Evolutionary conservation across 2,329 filamentous ascomycete genomes (phyloP), one percentile per base, ranked within the genome.

Genomic region (Metarhizium album): DNA sequence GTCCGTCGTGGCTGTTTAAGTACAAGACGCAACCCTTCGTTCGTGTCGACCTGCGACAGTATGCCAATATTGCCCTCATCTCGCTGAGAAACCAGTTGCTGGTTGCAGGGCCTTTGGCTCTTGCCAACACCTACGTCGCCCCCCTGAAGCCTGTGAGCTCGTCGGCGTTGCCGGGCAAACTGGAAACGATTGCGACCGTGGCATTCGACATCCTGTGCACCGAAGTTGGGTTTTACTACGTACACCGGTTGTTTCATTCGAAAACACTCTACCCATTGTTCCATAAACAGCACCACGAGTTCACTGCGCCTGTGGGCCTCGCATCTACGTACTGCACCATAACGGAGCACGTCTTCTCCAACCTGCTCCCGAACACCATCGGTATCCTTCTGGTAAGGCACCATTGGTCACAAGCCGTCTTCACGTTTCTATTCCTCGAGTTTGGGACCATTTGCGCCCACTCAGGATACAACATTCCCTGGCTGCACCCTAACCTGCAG

Each of bases 281-380:
- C 54, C 76, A 78, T 64, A 76, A 76, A 52, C 65, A 65, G 38
- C 76, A 79, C 58, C 75, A 79, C 63, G 63, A 64, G 27, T 78
- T 77, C 62, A 72, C 70, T 0, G 73, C 74, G 1, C 75, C 74
- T 2, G 69, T 79, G 3, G 71, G 73, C 0, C 61, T 78, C 3
- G 69, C 75, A 0, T 70, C 74, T 1, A 72, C 77, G 52, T 78
- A 75, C 54, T 73, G 73, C 1, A 74, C 76, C 54, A 72, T 74
- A 1, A 55, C 73, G 33, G 75, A 78, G 59, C 73, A 77, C 56
- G 53, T 78, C 3, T 53, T 75, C 16, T 71, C 74, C 11, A 76
- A 77, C 55, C 65, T 70, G 5, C 55, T 77, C 33, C 74, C 75
- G 1, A 68, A 76, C 13, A 64, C 64, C 1, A 57, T 77, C n/a